A percentile compares a stretch with the other conserved stretches of the same genome.
Conservation (phyloP, 495 filamentous ascomycete species). For the Friedmanniomyces endolithicus region DNA sequence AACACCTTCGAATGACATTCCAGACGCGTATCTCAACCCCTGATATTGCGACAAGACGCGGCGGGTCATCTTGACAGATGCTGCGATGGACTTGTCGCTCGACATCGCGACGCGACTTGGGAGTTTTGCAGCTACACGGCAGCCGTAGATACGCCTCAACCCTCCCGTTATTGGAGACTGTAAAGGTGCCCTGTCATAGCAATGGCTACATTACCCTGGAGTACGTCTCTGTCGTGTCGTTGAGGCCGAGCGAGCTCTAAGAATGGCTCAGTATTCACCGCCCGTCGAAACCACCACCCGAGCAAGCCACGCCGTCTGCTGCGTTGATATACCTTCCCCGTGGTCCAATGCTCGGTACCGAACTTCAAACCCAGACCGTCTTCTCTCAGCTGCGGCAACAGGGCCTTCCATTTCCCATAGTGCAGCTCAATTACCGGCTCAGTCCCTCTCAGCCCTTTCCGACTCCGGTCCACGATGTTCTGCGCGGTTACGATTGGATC, state of each 20-base stretch:
- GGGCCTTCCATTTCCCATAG: conserved; percentile 14
- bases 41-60: not conserved
- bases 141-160: not conserved
- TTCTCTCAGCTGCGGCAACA: conserved; percentile 7
- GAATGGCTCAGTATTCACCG: not conserved
- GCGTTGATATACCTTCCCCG: conserved; percentile 30
- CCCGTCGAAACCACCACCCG: not conserved
- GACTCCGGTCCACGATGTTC: conserved; percentile 32
- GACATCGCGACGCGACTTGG: not conserved
- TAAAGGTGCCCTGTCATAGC: conserved; percentile 23
- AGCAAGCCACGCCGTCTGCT: conserved; percentile 11
- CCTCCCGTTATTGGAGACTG: not conserved
- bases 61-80: not conserved
- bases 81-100: not conserved
- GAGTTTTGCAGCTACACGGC: not conserved
- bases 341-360: conserved; percentile 13
- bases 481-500: conserved; percentile 36
- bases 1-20: not conserved
- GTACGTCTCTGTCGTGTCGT: conserved; percentile 10
- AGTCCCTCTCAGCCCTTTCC: conserved; percentile 23
- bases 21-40: not conserved
- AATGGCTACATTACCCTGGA: conserved; percentile 27
- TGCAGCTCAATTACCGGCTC: conserved; percentile 30
- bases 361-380: conserved; percentile 3
- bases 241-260: not conserved